Evolutionary conservation across 179 eudicot genomes (phyloP).

Genomic region (Drosera spatulata): DNA sequence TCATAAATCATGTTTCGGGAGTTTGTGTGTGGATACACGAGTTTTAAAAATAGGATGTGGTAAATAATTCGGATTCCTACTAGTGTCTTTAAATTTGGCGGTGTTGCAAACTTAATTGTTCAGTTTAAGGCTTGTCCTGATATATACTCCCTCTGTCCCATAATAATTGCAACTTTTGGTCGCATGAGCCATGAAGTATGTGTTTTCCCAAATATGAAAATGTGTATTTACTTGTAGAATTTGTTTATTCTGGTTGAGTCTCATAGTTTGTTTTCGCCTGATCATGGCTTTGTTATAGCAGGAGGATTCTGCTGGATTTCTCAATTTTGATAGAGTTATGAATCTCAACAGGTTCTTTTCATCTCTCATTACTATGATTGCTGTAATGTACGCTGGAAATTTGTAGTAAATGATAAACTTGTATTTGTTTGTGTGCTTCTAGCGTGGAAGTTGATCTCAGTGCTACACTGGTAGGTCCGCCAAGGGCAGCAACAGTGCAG

Average conservation of each 20-base stretch:
- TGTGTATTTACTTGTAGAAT: neutral
- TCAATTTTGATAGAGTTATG: conserved; percentile 84
- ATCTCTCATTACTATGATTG: neutral
- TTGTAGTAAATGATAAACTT: neutral
- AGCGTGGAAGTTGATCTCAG: conserved; percentile 91
- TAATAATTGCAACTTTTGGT: too few species aligned
- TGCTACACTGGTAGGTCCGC: conserved; percentile 45
- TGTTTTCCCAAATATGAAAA: too few species aligned
- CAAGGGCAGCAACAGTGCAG: conserved; percentile 15
- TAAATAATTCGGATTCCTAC: too few species aligned
- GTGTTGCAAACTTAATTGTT: too few species aligned
- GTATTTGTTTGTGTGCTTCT: conserved; percentile 11
- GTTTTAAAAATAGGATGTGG: too few species aligned
- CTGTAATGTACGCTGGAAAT: neutral
- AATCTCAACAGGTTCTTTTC: conserved; percentile 75
- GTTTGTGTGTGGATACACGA: too few species aligned
- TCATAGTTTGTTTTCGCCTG: neutral
- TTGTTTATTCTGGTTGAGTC: neutral
- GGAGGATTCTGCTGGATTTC: conserved; percentile 78
- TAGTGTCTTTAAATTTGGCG: too few species aligned
- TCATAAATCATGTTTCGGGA: too few species aligned
- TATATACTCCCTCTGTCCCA: too few species aligned
- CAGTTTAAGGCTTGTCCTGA: too few species aligned
- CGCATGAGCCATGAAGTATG: too few species aligned
- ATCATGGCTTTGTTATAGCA: conserved; percentile 12